phyloP scores from a whole-genome alignment of 1,284 basidiomycete species.

The Rhodotorula sp. region DNA sequence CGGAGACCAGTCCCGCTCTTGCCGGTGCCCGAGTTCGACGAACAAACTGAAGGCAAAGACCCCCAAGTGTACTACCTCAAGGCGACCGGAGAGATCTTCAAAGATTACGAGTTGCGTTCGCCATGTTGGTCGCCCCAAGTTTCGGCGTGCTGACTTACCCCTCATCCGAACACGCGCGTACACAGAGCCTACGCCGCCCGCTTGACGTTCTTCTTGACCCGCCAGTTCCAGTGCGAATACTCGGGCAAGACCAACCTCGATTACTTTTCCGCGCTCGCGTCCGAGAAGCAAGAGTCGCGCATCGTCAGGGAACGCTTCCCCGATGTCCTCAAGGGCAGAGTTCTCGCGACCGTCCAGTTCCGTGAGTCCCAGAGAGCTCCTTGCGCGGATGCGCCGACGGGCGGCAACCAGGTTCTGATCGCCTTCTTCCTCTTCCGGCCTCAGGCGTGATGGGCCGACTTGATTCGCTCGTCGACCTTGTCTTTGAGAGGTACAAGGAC shows the following conservation, averaged over 20 bases:
- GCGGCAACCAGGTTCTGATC: background rate
- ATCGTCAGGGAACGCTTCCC: constrained; percentile 89
- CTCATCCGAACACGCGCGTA: background rate
- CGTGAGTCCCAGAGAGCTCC: constrained; percentile 60
- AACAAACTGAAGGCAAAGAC: constrained; percentile 18
- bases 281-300: constrained; percentile 82
- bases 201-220: constrained; percentile 88
- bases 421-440: too few relatives aligned
- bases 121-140: too few relatives aligned
- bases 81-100: constrained; percentile 92
- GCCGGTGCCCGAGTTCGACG: constrained; percentile 37
- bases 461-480: constrained; percentile 88
- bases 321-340: constrained; percentile 83
- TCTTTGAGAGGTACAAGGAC: constrained; percentile 93
- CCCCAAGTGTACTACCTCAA: constrained; percentile 77
- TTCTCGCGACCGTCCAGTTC: constrained; percentile 91
- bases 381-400: background rate
- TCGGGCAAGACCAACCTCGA: constrained; percentile 89
- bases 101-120: constrained; percentile 77
- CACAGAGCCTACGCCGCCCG: constrained; percentile 68
- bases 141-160: background rate
- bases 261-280: constrained; percentile 90
- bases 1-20: constrained; percentile 40
- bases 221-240: constrained; percentile 92
- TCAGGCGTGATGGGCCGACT: constrained; percentile 91